phyloP scores from a whole-genome alignment of 164 flowering plant species.

The Berberis vulgaris region DNA sequence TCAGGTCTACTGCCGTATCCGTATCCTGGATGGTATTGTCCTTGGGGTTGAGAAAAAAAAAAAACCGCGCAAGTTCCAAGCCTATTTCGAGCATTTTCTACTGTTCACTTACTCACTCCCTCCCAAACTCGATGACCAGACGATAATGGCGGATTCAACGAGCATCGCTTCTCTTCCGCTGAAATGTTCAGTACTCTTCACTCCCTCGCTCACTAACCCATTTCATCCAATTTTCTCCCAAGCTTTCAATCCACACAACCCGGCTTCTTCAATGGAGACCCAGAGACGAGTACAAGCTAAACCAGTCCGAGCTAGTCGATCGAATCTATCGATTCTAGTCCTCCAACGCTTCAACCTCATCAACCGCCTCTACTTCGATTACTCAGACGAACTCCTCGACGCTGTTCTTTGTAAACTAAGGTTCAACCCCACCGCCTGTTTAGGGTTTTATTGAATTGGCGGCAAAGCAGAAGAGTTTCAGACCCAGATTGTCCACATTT shows the following conservation, averaged over 20 bases:
- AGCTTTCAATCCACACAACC: slow-evolving; percentile 29
- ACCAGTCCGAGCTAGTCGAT: slow-evolving; percentile 34
- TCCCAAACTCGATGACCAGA: too few species aligned
- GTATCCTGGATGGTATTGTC: too few species aligned
- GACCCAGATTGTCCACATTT: slow-evolving; percentile 69
- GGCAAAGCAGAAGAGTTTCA: slow-evolving; percentile 34
- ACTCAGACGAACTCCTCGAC: slow-evolving; percentile 54
- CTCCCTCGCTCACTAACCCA: background rate
- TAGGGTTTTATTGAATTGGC: slow-evolving; percentile 54
- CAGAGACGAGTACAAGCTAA: slow-evolving; percentile 37
- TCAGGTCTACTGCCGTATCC: too few species aligned
- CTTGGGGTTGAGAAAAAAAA: too few species aligned
- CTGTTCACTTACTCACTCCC: too few species aligned
- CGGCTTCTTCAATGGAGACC: slow-evolving; percentile 32
- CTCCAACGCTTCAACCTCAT: slow-evolving; percentile 31
- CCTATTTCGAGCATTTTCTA: too few species aligned
- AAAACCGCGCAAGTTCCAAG: too few species aligned
- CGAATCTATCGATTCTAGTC: slow-evolving; percentile 54
- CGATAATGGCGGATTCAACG: too few species aligned
- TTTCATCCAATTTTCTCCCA: too few species aligned
- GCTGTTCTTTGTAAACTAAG: slow-evolving; percentile 49
- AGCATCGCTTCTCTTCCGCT: background rate
- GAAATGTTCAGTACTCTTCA: slow-evolving; percentile 20
- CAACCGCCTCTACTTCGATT: slow-evolving; percentile 31
- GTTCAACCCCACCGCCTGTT: slow-evolving; percentile 41